Evolutionary conservation across 345 rosid species (phyloP), one percentile per base, ranked within the genome.

Genomic region (Abelmoschus esculentus): DNA sequence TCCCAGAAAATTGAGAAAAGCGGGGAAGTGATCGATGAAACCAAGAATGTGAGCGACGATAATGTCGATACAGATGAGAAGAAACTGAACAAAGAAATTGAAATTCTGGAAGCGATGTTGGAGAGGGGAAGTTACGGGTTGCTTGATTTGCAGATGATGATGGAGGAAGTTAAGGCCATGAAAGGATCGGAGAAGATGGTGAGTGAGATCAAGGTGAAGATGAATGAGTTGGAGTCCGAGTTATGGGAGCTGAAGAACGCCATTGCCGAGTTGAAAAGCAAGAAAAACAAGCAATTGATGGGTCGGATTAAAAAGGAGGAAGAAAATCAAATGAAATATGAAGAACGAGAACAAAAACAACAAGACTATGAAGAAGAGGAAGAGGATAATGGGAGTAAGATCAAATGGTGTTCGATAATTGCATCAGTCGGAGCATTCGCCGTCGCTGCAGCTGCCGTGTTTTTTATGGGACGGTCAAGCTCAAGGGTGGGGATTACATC

Each of bases 91-190:
- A 49, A 49, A 18, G 70, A 66, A 66, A 28, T 66, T 29, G 56
- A 66, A 52, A 38, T 66, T 2, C n/a, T 66, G 70, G 70, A 66
- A 6, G 4, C 38, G 5, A 66, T 66, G 70, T 47, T 66, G 22
- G 57, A 47, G 70, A 66, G 70, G 56, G 70, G 70, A 8, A 47
- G 56, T 49, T 66, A 17, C 11, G 66, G 66, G 19, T 38, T 62
- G 49, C 28, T 40, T 10, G 66, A 62, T 62, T 38, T 62, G 66
- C 47, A 62, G 49, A 11, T 18, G 49, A 62, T 62, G 66, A 62
- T 62, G 49, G 66, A 62, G 11, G 50, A 62, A 10, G 29, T 62
- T 4, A 44, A 36, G 14, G 29, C 49, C 12, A 17, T 38, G 29
- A 38, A 62, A 5, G 66, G 66, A 28, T 44, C 50, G 1, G 29